Evolutionary conservation across 352 stramenopile species (phyloP), one percentile per base, ranked within the genome.

Genomic region (Globisporangium perplexum): DNA sequence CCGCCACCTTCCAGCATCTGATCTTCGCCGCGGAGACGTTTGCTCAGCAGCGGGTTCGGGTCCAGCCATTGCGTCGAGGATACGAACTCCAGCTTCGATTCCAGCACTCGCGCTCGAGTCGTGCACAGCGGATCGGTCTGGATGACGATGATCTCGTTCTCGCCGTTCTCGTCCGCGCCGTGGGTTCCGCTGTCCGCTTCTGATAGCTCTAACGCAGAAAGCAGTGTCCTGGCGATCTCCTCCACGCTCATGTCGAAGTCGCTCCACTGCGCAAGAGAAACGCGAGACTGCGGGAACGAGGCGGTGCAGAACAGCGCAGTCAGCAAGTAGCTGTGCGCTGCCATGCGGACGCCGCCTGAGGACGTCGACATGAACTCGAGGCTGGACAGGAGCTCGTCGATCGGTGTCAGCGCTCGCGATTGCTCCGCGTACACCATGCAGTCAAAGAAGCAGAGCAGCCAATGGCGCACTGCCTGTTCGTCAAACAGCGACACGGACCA

Each of bases 251-350:
- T 31, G 30, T 59, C 35, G 10, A 53, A 47, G 17, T 62, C 26
- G 28, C 39, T 65, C 43, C 42, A 53, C 63, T 66, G 8, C n/a
- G 17, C 38, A 10, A 50, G 46, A 2, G 41, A 39, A 4, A 51
- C 28, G 18, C 50, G 46, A 12, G 55, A 63, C 36, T 66, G 36
- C 12, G 69, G 45, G 50, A 80, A 53, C n/a, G 66, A 31, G n/a
- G 60, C 58, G 14, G 66, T 81, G 31, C 72, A 74, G 4, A 84
- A 48, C 43, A 84, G 44, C 11, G 68, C 71, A 20, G 48, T 56
- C 24, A 84, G 26, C 59, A 67, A 68, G 38, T 70, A 84, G 30
- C 63, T 66, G 18, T 69, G n/a, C 5, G 53, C 38, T n/a, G 39
- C 12, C 43, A 60, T 38, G 49, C 26, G 46, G 1, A 3, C 18